phyloP scores from a whole-genome alignment of 2,329 filamentous ascomycete genomes.

The Harringtonia aguacate region DNA sequence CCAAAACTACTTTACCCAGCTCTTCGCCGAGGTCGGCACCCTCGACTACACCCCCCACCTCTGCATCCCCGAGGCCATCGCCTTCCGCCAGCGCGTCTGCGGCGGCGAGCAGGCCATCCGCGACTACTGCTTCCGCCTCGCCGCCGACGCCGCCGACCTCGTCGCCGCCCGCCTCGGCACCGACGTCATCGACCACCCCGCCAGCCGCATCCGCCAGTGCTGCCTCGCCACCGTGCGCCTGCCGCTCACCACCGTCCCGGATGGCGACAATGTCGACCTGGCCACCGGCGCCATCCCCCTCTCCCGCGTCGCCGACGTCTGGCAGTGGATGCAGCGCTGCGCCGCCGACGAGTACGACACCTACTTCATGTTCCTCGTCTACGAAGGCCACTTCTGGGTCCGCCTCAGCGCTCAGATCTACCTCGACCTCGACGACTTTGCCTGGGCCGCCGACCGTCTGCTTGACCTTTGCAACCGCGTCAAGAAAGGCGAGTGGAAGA shows the following conservation, averaged over 20 bases:
- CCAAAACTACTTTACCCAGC: slow-evolving; percentile 40
- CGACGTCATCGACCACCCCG: slow-evolving; percentile 46
- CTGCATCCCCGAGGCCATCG: slow-evolving; percentile 49
- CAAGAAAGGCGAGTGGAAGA: slow-evolving; percentile 10
- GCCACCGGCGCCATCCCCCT: slow-evolving; percentile 8
- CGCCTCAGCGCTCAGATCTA: slow-evolving; percentile 58
- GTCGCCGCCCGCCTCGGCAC: slow-evolving; percentile 51
- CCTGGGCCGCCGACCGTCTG: slow-evolving; percentile 43
- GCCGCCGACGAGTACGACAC: slow-evolving; percentile 37
- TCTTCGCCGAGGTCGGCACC: slow-evolving; percentile 59
- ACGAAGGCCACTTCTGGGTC: slow-evolving; percentile 47
- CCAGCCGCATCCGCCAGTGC: slow-evolving; percentile 43
- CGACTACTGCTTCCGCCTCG: slow-evolving; percentile 44
- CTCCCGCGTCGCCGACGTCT: slow-evolving; percentile 16
- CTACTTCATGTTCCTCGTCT: slow-evolving; percentile 45
- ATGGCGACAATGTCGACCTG: slow-evolving; percentile 1
- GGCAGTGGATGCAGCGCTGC: slow-evolving; percentile 25
- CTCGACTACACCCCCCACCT: slow-evolving; percentile 53
- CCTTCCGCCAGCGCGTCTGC: slow-evolving; percentile 49
- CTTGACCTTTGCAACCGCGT: slow-evolving; percentile 16
- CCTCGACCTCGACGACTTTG: slow-evolving; percentile 53
- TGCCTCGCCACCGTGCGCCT: slow-evolving; percentile 53
- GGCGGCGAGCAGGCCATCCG: slow-evolving; percentile 55
- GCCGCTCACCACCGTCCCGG: slow-evolving; percentile 25
- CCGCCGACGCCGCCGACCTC: slow-evolving; percentile 40